These are phyloP conservation scores for Xylariales sp. DNA, from an alignment of 2,329 filamentous ascomycete species.

Conservation along the genomic window DNA sequence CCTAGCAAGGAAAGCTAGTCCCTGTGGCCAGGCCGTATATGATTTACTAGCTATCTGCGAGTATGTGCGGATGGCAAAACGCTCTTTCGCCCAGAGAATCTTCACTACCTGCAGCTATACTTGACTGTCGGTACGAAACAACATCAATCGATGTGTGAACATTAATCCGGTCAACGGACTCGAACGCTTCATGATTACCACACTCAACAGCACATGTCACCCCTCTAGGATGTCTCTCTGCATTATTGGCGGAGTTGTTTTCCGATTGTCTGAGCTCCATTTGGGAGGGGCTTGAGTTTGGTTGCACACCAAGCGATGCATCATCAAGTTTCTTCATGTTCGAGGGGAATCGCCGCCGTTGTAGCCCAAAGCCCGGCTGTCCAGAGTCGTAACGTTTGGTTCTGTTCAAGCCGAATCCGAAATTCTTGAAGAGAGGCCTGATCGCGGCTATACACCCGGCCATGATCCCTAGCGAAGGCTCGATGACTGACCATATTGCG, in stretches of 20 bases:
- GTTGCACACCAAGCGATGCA: too few species aligned
- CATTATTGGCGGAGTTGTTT: neutral
- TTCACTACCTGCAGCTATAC: too few species aligned
- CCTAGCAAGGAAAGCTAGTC: too few species aligned
- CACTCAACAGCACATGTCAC: neutral
- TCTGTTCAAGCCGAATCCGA: slow-evolving; percentile 15
- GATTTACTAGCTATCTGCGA: too few species aligned
- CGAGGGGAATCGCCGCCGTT: too few species aligned
- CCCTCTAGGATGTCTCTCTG: neutral
- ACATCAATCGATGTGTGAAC: neutral
- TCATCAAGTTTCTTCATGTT: too few species aligned
- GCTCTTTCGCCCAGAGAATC: too few species aligned
- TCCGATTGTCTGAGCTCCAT: neutral
- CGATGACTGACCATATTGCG: slow-evolving; percentile 26
- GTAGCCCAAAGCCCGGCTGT: too few species aligned
- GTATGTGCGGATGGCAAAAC: too few species aligned
- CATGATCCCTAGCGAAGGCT: slow-evolving; percentile 29
- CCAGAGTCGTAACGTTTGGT: neutral
- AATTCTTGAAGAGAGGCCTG: slow-evolving; percentile 26
- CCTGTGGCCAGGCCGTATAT: too few species aligned
- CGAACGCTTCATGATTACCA: neutral
- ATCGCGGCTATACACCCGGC: slow-evolving; percentile 27
- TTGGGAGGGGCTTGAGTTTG: neutral
- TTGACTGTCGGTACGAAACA: too few species aligned
- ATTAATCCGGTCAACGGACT: neutral